Conservation (phyloP, 768 basidiomycete genomes). For the Lyophyllum decastes region DNA sequence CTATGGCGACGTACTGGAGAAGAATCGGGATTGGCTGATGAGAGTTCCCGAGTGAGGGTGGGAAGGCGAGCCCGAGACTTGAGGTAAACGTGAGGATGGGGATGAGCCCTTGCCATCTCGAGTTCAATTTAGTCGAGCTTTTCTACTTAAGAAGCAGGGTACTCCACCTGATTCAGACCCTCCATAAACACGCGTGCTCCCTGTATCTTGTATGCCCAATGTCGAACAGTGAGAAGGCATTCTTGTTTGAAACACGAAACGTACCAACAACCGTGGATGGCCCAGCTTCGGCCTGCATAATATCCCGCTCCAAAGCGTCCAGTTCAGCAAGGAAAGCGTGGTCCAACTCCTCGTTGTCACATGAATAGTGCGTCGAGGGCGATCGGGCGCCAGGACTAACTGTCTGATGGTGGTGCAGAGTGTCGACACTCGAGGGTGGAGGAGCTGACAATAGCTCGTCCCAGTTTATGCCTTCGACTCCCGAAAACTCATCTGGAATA, state of each 20-base stretch:
- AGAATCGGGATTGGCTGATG: not conserved
- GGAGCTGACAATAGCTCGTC: constrained; percentile 31
- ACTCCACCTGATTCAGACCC: not conserved
- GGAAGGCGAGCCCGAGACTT: constrained; percentile 4
- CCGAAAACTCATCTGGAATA: constrained; percentile 54
- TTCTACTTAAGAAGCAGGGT: not conserved
- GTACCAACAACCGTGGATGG: constrained; percentile 6
- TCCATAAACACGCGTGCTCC: not conserved
- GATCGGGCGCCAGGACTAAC: constrained; percentile 11
- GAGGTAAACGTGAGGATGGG: constrained; percentile 16
- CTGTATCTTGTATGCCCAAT: not conserved
- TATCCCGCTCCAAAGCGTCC: constrained; percentile 45
- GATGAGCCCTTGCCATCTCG: not conserved
- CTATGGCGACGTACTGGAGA: constrained; percentile 6
- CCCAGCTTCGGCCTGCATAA: constrained; percentile 10
- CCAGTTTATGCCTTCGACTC: constrained; percentile 53
- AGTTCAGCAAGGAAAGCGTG: constrained; percentile 40
- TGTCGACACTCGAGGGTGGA: constrained; percentile 4
- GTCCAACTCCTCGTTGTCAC: constrained; percentile 36
- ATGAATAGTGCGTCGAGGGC: constrained; percentile 23
- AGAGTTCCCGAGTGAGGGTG: constrained; percentile 1
- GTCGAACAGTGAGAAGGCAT: not conserved
- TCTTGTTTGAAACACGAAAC: not conserved
- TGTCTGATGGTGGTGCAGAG: constrained; percentile 26
- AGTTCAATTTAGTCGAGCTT: not conserved